Base-by-base conservation (phyloP, 495 filamentous ascomycete genomes). In the Haplographium delicatum region DNA sequence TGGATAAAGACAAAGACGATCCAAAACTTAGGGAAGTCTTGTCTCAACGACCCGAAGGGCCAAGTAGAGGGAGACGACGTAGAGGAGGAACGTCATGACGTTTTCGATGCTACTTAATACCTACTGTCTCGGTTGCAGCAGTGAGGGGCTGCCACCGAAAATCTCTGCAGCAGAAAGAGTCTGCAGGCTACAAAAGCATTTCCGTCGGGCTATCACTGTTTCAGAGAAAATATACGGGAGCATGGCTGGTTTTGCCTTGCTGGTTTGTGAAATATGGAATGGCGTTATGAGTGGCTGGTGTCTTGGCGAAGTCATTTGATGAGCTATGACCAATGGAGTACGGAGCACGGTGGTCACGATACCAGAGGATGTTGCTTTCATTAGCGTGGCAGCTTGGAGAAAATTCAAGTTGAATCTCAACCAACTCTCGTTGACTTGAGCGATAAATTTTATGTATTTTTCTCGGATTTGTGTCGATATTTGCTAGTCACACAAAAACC, bases 111-210 rank as follows among this genome's bases (percentile, higher is more conserved):
- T 44, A 9, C 48, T 44, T 42, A 24, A 41, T n/a, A 31, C 7
- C 7, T 7, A 31, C 7, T 7, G 7, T 7, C 28, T 31, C 7
- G 28, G 28, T 13, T 31, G 28, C 13, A 31, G 13, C 28, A 31
- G 28, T 7, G 13, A 31, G 7, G 28, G 13, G 28, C 13, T 13
- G 28, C 20, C 39, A 13, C 5, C 19, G 0, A 13, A n/a, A 43
- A 23, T 13, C 5, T 43, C 22, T 18, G 28, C 31, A 8, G 28
- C 20, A 27, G 28, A 91, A 95, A 54, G 91, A 96, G 57, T 68
- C 81, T 31, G 90, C 95, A 58, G 94, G 89, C 63, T 81, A 83
- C 65, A 86, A 85, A 66, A 88, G 95, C 53, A 91, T 96, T 56
- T 81, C 88, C 0, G 62, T 68, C 35, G 3, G 22, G 24, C 41